Percentiles rank a stretch among this genome's conserved stretches.
These are phyloP conservation scores for Cercophora samala DNA, from an alignment of 495 filamentous ascomycete genomes.

Conservation along the genomic window DNA sequence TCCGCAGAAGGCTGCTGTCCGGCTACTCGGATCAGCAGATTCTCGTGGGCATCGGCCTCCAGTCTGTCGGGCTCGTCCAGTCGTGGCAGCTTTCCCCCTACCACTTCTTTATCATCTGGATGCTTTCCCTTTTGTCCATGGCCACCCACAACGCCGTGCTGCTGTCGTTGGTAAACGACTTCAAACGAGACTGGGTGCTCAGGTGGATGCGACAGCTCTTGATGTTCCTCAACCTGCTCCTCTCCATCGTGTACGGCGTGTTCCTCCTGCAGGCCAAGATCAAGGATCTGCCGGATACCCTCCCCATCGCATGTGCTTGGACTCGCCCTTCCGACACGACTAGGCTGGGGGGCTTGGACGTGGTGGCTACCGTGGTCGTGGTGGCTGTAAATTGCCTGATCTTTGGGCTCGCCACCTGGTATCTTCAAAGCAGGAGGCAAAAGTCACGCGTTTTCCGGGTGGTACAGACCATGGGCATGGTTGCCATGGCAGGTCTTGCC, in stretches of 20 bases:
- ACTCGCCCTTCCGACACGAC: conserved; percentile 14
- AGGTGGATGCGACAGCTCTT: conserved; percentile 57
- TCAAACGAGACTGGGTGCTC: conserved; percentile 59
- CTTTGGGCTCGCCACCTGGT: conserved; percentile 54
- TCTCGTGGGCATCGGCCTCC: conserved; percentile 58
- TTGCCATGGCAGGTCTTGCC: conserved; percentile 48
- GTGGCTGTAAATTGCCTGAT: conserved; percentile 49
- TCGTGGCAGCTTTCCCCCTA: conserved; percentile 51
- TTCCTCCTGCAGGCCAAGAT: conserved; percentile 48
- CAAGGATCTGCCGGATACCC: conserved; percentile 43
- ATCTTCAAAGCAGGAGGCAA: conserved; percentile 47
- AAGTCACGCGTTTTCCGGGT: conserved; percentile 40
- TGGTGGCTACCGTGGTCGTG: conserved; percentile 51
- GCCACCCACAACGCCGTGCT: conserved; percentile 56
- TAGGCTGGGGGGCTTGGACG: conserved; percentile 40
- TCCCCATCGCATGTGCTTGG: conserved; percentile 57
- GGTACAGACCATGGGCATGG: conserved; percentile 45
- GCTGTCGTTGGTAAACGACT: conserved; percentile 55
- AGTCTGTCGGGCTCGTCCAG: conserved; percentile 51
- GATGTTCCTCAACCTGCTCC: conserved; percentile 56
- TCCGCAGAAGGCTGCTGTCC: conserved; percentile 55
- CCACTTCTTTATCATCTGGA: conserved; percentile 63
- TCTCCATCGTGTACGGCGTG: conserved; percentile 48
- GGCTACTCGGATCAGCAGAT: conserved; percentile 61
- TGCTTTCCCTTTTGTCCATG: conserved; percentile 56